phyloP scores from a whole-genome alignment of 2,329 filamentous ascomycete genomes.

The Fusarium setosum region DNA sequence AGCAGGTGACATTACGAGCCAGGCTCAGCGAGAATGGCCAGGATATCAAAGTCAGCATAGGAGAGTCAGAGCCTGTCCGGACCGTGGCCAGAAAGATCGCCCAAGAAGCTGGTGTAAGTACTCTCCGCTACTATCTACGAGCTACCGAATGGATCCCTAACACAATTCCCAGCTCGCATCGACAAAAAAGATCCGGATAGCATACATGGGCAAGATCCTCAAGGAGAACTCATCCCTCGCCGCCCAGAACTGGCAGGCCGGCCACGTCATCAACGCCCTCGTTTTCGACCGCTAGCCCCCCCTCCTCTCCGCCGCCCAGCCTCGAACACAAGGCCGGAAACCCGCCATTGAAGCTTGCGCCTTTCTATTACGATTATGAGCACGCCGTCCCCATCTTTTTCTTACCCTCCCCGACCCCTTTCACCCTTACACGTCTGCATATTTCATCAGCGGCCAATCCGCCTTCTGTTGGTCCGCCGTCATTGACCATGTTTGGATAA shows the following conservation, averaged over 20 bases:
- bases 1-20: conserved; percentile 68
- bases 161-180: conserved; percentile 61
- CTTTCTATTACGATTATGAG: neutral
- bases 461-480: conserved; percentile 9
- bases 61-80: conserved; percentile 72
- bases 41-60: conserved; percentile 70
- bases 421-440: conserved; percentile 1
- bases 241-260: conserved; percentile 80
- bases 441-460: conserved; percentile 3
- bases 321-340: no score
- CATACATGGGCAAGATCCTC: conserved; percentile 85
- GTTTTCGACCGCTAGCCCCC: conserved; percentile 65
- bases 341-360: no score
- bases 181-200: conserved; percentile 73
- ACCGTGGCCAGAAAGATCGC: conserved; percentile 71
- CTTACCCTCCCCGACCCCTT: neutral
- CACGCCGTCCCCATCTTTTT: neutral
- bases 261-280: conserved; percentile 81
- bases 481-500: conserved; percentile 40
- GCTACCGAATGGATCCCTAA: conserved; percentile 10
- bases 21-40: conserved; percentile 74
- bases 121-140: neutral
- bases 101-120: conserved; percentile 70
- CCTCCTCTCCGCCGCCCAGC: neutral
- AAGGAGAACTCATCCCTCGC: conserved; percentile 73